Base-by-base conservation (phyloP, 805 yeast genomes). In the Kockiozyma suomiensis region DNA sequence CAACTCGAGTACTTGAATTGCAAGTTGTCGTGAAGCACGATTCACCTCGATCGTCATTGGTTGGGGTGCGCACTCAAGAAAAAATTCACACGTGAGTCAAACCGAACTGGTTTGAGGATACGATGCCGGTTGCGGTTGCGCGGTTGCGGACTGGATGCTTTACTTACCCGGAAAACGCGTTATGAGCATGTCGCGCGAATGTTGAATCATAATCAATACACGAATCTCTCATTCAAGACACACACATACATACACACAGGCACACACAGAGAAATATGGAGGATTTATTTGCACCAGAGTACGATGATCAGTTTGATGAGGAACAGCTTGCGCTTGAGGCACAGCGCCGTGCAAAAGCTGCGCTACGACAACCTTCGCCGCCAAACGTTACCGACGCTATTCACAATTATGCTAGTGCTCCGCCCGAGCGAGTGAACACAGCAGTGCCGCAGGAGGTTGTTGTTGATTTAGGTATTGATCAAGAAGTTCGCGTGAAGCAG, bases 401-500 rank as follows among this genome's bases (percentile, higher is more conserved):
- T 25, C 23, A 13, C 23, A 13, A 17, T 37, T 28, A n/a, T 17
- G 45, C 15, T 21, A 32, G 33, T n/a, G 17, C 10, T 52, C 38
- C 21, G 8, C 30, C 5, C 25, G 15, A 10, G 8, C 23, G 5
- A 25, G 41, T 4, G 32, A 28, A 8, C 10, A 19, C 35, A 8
- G 28, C 13, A 2, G 46, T 30, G 38, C 41, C 46, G 3, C 47
- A 37, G 19, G 38, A 28, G n/a, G 26, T 38, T 21, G 38, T 25
- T 17, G 59, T 45, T 19, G 69, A 66, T 63, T 55, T 66, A 25
- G 73, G 72, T 2, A 50, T 70, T 17, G 74, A 70, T 54, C 62
- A 66, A 3, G 75, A 70, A 42, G 74, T 74, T 21, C 68, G 53
- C 17, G 66, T 72, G 21, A 59, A 59, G 61, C 68, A 68, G 26